These are phyloP conservation scores for Pelargonium cotyledonis DNA, from an alignment of 441 rosid genomes.

Conservation along the genomic window DNA sequence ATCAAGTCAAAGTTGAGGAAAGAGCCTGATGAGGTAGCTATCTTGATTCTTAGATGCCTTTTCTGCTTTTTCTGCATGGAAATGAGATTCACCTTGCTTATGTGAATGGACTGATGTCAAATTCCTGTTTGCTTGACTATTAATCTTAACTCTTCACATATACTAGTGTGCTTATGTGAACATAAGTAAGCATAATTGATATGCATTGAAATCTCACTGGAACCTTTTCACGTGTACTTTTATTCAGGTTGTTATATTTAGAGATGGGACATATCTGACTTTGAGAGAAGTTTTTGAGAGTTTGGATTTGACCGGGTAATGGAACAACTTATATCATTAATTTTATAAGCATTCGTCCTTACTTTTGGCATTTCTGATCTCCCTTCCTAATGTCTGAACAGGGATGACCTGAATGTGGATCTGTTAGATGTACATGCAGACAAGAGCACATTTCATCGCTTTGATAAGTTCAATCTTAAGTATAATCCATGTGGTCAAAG, in stretches of 20 bases:
- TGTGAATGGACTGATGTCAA: too few species aligned
- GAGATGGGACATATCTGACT: conserved; percentile 97
- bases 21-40: conserved; percentile 93
- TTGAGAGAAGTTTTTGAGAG: conserved; percentile 96
- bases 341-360: neutral
- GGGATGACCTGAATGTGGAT: conserved; percentile 95
- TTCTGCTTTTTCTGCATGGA: neutral
- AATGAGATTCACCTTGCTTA: too few species aligned
- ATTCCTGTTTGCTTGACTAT: neutral
- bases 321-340: neutral
- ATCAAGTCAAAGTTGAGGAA: conserved; percentile 94
- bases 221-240: conserved; percentile 5
- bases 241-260: conserved; percentile 89
- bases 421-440: conserved; percentile 99
- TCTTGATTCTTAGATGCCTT: conserved; percentile 1
- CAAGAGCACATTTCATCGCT: conserved; percentile 99
- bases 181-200: neutral
- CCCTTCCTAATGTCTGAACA: conserved; percentile 27
- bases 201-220: conserved; percentile 3
- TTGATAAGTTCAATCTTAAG: conserved; percentile 97
- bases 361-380: neutral
- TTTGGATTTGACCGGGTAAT: conserved; percentile 86
- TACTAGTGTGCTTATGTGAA: too few species aligned
- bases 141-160: neutral
- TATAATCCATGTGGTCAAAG: conserved; percentile 99